Evolutionary conservation across 805 yeast species (phyloP).

Genomic region (Diddensiella transvaalensis): DNA sequence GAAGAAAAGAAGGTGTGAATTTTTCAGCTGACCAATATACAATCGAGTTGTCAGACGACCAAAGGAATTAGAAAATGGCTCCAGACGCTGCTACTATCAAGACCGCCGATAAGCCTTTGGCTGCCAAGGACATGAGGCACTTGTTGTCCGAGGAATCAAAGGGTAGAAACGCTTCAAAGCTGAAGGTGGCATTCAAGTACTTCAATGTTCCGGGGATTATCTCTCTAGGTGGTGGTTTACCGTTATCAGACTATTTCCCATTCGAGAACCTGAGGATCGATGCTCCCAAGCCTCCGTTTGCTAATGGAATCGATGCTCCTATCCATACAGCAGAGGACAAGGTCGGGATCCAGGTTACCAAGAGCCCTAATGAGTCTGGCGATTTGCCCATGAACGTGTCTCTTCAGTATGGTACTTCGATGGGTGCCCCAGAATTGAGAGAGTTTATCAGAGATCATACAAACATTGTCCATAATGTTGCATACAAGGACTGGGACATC

Average conservation of each 20-base stretch:
- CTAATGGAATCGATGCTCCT: conserved; percentile 53
- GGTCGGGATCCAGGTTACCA: conserved; percentile 36
- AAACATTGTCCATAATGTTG: conserved; percentile 40
- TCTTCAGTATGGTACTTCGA: conserved; percentile 87
- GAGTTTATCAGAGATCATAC: conserved; percentile 71
- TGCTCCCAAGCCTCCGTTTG: conserved; percentile 69
- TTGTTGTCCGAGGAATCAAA: conserved; percentile 74
- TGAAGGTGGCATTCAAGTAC: conserved; percentile 81
- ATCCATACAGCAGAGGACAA: conserved; percentile 24
- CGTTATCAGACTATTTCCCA: conserved; percentile 88
- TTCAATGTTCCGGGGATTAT: conserved; percentile 69
- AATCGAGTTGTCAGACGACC: too few species aligned
- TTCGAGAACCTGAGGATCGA: conserved; percentile 70
- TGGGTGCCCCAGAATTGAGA: conserved; percentile 71
- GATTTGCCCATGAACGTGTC: conserved; percentile 72
- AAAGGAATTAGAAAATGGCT: too few species aligned
- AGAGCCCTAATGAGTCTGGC: conserved; percentile 39
- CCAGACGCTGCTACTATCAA: neutral
- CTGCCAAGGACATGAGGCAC: conserved; percentile 70
- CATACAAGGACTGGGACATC: conserved; percentile 68
- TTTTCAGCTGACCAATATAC: too few species aligned
- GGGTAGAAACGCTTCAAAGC: conserved; percentile 70
- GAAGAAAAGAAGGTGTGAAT: too few species aligned
- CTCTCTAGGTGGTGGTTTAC: conserved; percentile 94
- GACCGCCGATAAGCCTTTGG: conserved; percentile 11